phyloP scores from a whole-genome alignment of 139 green algal genomes.

The Chlorella sp. region DNA sequence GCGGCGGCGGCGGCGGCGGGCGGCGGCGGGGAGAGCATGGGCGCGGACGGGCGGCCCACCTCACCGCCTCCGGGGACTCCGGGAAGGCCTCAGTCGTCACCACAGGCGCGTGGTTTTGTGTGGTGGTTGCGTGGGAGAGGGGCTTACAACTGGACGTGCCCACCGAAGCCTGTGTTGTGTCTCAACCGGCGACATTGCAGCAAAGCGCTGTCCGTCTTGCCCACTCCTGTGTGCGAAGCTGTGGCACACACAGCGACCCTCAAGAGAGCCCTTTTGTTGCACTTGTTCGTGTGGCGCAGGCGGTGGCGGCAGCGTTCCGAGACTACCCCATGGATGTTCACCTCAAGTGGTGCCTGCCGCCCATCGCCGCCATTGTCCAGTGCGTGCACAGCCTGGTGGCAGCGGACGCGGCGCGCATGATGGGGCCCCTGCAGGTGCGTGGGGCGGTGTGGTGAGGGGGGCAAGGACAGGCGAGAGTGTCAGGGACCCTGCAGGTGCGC shows the following conservation, averaged over 20 bases:
- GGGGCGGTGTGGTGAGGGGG: no score
- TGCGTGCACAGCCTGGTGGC: constrained; percentile 33
- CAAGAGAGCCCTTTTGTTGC: no score
- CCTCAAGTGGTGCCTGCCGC: constrained; percentile 31
- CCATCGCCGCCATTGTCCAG: constrained; percentile 18
- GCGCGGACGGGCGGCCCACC: not conserved
- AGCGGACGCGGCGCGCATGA: not conserved
- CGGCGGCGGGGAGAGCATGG: not conserved
- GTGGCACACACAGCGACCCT: no score
- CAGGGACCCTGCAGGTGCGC: no score
- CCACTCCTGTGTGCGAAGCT: no score
- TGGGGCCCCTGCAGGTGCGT: constrained; percentile 4
- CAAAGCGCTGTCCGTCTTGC: no score
- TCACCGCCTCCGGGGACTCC: not conserved
- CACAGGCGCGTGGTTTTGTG: not conserved
- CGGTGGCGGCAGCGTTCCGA: no score
- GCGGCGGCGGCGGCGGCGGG: not conserved
- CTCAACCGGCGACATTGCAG: no score
- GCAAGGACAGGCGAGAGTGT: no score
- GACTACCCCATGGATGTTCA: constrained; percentile 19
- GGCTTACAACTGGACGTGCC: not conserved
- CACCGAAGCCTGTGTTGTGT: no score
- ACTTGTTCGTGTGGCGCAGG: no score
- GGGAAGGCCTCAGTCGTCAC: not conserved
- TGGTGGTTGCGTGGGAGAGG: constrained; percentile 8